phyloP scores from a whole-genome alignment of 257 asterid genomes.

The Jacaranda copaia region DNA sequence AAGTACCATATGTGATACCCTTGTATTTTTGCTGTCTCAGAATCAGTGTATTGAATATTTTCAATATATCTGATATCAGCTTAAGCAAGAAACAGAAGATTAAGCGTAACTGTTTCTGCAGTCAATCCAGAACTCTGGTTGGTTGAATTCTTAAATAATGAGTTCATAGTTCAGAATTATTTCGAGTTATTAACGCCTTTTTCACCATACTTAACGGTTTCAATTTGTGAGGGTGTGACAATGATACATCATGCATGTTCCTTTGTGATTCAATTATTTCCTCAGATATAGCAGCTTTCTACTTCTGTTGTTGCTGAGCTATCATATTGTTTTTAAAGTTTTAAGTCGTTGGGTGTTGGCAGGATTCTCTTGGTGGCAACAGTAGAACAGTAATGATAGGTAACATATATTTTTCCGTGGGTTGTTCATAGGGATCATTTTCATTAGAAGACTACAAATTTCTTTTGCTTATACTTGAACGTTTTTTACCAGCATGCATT shows the following conservation, averaged over 20 bases:
- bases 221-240: constrained; percentile 8
- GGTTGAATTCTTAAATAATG: too few relatives aligned
- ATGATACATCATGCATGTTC: constrained; percentile 2
- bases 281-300: neutral
- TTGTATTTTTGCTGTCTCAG: neutral
- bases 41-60: neutral
- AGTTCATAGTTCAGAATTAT: too few relatives aligned
- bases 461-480: constrained; percentile 27
- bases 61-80: neutral
- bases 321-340: neutral
- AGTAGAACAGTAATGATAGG: constrained; percentile 99
- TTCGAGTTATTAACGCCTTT: neutral
- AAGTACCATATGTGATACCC: neutral
- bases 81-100: neutral
- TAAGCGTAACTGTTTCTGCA: neutral
- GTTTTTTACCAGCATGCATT: constrained; percentile 78
- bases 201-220: constrained; percentile 9
- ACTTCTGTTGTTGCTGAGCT: neutral
- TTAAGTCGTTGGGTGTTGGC: constrained; percentile 43
- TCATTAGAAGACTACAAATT: neutral
- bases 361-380: constrained; percentile 99
- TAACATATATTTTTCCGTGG: constrained; percentile 37
- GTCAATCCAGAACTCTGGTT: too few relatives aligned
- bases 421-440: neutral
- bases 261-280: constrained; percentile 7